These are phyloP conservation scores for Galerina sulciceps DNA, from an alignment of 768 basidiomycete species.

Conservation along the genomic window DNA sequence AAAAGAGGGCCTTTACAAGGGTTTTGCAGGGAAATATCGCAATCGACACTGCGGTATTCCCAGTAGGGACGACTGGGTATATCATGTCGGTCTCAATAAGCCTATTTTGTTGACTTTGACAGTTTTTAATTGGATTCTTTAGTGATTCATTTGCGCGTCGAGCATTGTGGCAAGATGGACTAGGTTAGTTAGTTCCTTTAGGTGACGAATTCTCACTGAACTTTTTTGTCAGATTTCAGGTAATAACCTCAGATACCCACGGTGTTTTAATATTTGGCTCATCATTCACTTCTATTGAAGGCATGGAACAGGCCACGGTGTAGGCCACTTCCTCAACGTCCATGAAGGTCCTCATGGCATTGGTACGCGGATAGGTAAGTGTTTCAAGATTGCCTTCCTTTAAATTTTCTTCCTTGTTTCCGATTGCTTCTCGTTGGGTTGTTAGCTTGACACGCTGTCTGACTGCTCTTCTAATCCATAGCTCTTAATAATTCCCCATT, in stretches of 20 bases:
- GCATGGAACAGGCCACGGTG: constrained; percentile 94
- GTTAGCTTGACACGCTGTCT: neutral
- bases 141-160: constrained; percentile 85
- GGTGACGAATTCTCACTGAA: neutral
- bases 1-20: constrained; percentile 88
- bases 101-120: neutral
- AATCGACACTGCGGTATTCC: constrained; percentile 85
- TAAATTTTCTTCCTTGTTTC: neutral
- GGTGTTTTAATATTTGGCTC: constrained; percentile 49
- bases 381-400: neutral
- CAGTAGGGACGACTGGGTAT: constrained; percentile 75
- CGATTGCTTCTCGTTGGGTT: neutral
- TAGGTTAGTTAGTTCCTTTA: constrained; percentile 53
- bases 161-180: constrained; percentile 84
- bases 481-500: constrained; percentile 73
- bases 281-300: constrained; percentile 49
- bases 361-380: constrained; percentile 55
- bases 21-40: constrained; percentile 92
- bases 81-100: constrained; percentile 26
- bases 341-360: constrained; percentile 83
- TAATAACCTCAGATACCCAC: neutral
- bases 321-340: constrained; percentile 93
- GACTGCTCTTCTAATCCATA: constrained; percentile 18
- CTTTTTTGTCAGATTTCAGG: constrained; percentile 14
- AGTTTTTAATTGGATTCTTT: neutral